Evolutionary conservation across 495 filamentous ascomycete genomes (phyloP), one percentile per base, ranked within the genome.

Genomic region (Penicillium parvum): DNA sequence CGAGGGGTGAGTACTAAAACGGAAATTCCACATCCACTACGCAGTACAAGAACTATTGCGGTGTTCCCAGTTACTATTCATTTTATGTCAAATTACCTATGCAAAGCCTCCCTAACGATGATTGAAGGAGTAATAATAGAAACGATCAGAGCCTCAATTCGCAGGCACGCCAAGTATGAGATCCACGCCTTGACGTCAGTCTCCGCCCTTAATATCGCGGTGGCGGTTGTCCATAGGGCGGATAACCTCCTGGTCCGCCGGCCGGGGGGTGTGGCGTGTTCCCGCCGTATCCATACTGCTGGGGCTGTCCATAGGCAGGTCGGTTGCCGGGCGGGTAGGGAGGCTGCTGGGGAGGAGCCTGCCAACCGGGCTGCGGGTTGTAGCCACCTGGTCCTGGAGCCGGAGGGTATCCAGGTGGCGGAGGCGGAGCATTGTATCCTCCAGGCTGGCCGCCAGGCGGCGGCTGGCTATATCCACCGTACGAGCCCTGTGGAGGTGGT

Each of bases 391-490:
- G n/a, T n/a, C n/a, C n/a, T n/a, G 34, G 10, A 27, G 15, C 16
- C 10, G 42, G 42, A 9, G 36, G 27, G 36, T 48, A 52, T 15
- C 48, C 42, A 10, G 41, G 2, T 27, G 40, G 47, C 11, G 46
- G 46, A 6, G 40, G 47, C 11, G 46, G 46, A 6, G 28, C 47
- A 14, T 56, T 47, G 25, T 48, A 47, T 32, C 48, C 53, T 19
- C 47, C 40, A 21, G 42, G 49, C 8, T 42, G 45, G 14, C 49
- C 41, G 15, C 43, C 38, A 19, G 55, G 50, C 9, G 55, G 55
- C 7, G 47, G 40, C 16, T 55, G 57, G 40, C 47, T 50, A 32
- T 66, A 68, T 12, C 55, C 66, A 21, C 66, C 63, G 30, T 69
- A 65, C 30, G 62, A 58, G 19, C 62, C 59, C 0, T 50, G 34